Evolutionary conservation across 768 basidiomycete genomes (phyloP), one percentile per base, ranked within the genome.

Genomic region (Kwoniella newhampshirensis): DNA sequence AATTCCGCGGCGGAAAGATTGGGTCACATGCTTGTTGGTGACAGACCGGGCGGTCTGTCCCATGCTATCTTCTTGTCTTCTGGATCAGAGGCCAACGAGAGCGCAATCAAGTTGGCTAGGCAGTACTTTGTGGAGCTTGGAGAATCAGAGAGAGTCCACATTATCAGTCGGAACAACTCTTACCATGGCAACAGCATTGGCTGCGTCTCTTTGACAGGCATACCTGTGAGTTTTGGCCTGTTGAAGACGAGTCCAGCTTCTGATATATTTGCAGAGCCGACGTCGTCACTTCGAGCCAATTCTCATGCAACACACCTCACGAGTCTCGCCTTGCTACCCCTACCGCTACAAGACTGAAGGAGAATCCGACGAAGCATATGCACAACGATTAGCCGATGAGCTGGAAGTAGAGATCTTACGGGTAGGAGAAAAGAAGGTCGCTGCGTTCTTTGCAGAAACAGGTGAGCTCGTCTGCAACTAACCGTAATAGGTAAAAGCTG

Each of bases 31-130:
- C 77, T 92, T 25, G 78, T 89, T 3, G 80, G 41, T 18, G 8
- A 52, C 35, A 7, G 82, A n/a, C 79, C 78, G 4, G 84, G 88
- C 52, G 79, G 86, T 32, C 87, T 89, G 13, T 87, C 86, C 1
- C 68, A 83, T 84, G 48, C 77, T 83, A 9, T 82, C 1, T 90
- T 90, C 69, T 81, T 84, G 17, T 85, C 87, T 40, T 89, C 89
- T 75, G 90, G 90, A 83, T 64, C 55, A 1, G 91, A 93, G 75
- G 89, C 91, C 0, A 88, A 90, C 88, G 91, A 93, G 63, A 82
- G 83, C 51, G 86, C 84, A 17, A 80, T 91, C 53, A 93, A 93
- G 42, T 81, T 89, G 2, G 84, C 86, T 30, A 82, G 86, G 67
- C 89, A 91, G 86, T 87, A 69, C 47, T 59, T 42, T 50, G 69